Conservation (phyloP, 2,329 filamentous ascomycete species). For the Fusarium protoensiforme region DNA sequence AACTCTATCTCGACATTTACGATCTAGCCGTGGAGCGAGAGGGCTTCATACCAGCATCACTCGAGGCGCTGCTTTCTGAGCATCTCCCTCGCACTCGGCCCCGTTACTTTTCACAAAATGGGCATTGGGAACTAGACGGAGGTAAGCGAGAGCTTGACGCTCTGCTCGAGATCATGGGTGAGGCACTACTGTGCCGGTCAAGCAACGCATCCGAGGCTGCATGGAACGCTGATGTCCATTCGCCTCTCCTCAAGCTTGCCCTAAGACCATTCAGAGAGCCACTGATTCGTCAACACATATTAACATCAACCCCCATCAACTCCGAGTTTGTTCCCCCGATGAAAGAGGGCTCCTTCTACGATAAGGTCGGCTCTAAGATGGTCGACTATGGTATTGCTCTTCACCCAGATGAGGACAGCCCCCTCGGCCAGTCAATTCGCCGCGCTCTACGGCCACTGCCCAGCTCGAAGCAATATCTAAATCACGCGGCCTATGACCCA, state of each 20-base stretch:
- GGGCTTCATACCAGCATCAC: not conserved
- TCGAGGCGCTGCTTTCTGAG: not conserved
- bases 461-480: not conserved
- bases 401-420: not conserved
- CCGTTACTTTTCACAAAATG: not conserved
- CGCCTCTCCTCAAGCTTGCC: slow-evolving; percentile 4
- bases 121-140: not conserved
- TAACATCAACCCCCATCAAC: slow-evolving; percentile 3
- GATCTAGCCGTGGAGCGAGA: slow-evolving; percentile 1
- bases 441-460: not conserved
- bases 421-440: not conserved
- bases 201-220: not conserved
- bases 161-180: not conserved
- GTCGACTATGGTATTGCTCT: slow-evolving; percentile 4
- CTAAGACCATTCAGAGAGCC: not conserved
- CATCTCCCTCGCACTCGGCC: not conserved
- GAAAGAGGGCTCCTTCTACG: slow-evolving; percentile 3
- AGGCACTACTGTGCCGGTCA: not conserved
- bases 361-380: slow-evolving; percentile 6
- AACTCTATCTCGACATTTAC: slow-evolving; percentile 6
- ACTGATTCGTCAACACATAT: not conserved
- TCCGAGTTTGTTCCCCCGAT: not conserved
- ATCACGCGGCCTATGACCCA: slow-evolving; percentile 6
- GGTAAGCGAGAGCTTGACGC: not conserved
- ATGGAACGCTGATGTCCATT: slow-evolving; percentile 7